Evolutionary conservation across 2,329 filamentous ascomycete genomes (phyloP).

Genomic region (Calonectria naviculata): DNA sequence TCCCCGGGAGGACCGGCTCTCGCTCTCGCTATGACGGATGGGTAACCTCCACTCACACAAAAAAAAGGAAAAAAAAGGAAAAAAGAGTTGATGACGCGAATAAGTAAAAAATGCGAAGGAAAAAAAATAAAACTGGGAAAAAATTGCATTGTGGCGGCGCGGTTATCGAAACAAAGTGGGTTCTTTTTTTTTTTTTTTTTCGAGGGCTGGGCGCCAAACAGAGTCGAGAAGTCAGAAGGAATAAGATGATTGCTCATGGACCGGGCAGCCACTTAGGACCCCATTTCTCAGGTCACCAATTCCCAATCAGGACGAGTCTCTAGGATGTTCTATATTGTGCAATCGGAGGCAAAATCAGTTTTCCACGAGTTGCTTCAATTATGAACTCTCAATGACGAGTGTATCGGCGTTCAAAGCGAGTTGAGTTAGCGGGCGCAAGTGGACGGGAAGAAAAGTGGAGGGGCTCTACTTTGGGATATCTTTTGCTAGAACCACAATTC

Average conservation of each 20-base stretch:
- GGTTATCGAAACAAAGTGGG: background rate
- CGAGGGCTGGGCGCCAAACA: background rate
- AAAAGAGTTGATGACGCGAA: background rate
- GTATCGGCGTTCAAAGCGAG: background rate
- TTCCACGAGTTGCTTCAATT: background rate
- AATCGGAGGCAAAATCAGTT: background rate
- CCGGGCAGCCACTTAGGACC: background rate
- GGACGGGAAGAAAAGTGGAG: background rate
- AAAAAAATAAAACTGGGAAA: background rate
- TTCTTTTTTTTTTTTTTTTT: background rate
- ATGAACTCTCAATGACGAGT: background rate
- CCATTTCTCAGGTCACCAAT: background rate
- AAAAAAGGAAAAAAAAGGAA: background rate
- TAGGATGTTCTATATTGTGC: background rate
- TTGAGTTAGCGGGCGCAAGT: background rate
- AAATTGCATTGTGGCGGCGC: background rate
- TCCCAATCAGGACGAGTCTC: background rate
- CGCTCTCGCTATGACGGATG: background rate
- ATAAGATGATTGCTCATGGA: background rate
- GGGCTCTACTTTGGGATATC: slow-evolving; percentile 1
- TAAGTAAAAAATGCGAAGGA: background rate
- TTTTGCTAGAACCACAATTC: background rate
- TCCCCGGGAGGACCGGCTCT: slow-evolving; percentile 19
- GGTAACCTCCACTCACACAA: background rate
- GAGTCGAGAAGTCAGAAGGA: background rate